Percentiles rank a stretch among this genome's conserved stretches.
These are phyloP conservation scores for Cokeromyces recurvatus DNA, from an alignment of 371 early-diverging fungal genomes.

Conservation along the genomic window DNA sequence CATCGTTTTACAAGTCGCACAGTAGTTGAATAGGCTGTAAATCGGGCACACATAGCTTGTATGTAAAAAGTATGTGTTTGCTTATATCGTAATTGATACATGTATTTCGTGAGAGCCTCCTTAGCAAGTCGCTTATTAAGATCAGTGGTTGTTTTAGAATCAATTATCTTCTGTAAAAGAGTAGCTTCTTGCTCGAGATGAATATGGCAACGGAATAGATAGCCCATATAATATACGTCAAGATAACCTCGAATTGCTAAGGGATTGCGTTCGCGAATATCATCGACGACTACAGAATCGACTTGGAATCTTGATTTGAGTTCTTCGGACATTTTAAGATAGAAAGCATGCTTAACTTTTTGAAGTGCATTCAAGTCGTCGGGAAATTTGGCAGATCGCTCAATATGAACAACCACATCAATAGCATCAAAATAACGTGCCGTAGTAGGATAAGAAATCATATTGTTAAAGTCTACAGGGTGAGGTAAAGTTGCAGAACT, in stretches of 20 bases:
- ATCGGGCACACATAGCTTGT: constrained; percentile 65
- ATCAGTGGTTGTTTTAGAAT: constrained; percentile 39
- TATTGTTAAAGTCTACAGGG: constrained; percentile 51
- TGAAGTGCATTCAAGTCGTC: constrained; percentile 82
- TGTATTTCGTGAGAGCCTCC: constrained; percentile 47
- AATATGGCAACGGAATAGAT: constrained; percentile 72
- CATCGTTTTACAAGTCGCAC: constrained; percentile 85
- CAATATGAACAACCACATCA: constrained; percentile 81
- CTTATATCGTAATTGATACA: constrained; percentile 45
- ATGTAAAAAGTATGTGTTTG: constrained; percentile 64
- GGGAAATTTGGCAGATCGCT: constrained; percentile 85
- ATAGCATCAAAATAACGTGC: constrained; percentile 68
- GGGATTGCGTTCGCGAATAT: constrained; percentile 39
- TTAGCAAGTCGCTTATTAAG: constrained; percentile 41
- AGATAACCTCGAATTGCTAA: constrained; percentile 54
- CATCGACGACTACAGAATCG: constrained; percentile 39
- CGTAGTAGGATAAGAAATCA: constrained; percentile 42
- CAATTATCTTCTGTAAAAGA: constrained; percentile 53
- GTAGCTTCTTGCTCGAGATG: constrained; percentile 66
- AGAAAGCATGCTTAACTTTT: constrained; percentile 88
- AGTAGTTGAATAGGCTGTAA: constrained; percentile 63
- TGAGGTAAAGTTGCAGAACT: constrained; percentile 76
- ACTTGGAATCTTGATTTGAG: constrained; percentile 34
- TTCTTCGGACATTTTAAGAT: constrained; percentile 59
- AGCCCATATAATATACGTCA: constrained; percentile 69